phyloP scores from a whole-genome alignment of 305 asterid species.

The Caryopteris hybrid region DNA sequence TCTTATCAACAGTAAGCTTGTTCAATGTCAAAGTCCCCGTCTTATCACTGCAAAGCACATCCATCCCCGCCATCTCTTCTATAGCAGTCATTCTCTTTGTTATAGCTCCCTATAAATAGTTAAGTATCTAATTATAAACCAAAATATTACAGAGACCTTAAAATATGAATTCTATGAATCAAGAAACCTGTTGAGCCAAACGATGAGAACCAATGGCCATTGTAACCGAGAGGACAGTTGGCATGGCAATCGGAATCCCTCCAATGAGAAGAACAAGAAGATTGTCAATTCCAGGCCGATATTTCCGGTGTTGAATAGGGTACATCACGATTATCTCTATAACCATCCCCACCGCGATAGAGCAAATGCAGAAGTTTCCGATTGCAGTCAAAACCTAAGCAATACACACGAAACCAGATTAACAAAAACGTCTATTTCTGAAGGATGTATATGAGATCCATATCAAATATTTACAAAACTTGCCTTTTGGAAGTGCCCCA shows the following conservation, averaged over 20 bases:
- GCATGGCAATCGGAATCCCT: conserved; percentile 99
- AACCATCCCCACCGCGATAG: conserved; percentile 94
- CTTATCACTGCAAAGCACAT: conserved; percentile 94
- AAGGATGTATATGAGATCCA: not conserved
- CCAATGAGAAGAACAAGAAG: conserved; percentile 97
- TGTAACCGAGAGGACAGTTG: conserved; percentile 96
- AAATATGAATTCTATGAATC: not conserved
- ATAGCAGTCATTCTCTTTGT: conserved; percentile 99
- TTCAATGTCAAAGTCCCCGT: conserved; percentile 89
- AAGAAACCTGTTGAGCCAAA: conserved; percentile 86
- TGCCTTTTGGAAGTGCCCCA: conserved; percentile 97
- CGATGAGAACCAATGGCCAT: conserved; percentile 99
- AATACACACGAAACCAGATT: not conserved
- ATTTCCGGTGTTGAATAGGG: conserved; percentile 83
- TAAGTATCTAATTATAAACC: conserved; percentile 5
- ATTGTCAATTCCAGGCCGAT: conserved; percentile 98
- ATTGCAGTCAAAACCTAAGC: conserved; percentile 95
- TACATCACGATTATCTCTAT: conserved; percentile 93
- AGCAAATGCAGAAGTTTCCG: conserved; percentile 98
- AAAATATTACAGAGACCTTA: not conserved
- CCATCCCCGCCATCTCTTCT: conserved; percentile 99
- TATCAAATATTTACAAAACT: conserved; percentile 13
- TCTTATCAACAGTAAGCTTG: conserved; percentile 92
- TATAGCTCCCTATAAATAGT: conserved; percentile 72
- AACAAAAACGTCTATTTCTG: not conserved